Base-by-base conservation (phyloP, 1,139 yeast species). In the Eremothecium gossypii region DNA sequence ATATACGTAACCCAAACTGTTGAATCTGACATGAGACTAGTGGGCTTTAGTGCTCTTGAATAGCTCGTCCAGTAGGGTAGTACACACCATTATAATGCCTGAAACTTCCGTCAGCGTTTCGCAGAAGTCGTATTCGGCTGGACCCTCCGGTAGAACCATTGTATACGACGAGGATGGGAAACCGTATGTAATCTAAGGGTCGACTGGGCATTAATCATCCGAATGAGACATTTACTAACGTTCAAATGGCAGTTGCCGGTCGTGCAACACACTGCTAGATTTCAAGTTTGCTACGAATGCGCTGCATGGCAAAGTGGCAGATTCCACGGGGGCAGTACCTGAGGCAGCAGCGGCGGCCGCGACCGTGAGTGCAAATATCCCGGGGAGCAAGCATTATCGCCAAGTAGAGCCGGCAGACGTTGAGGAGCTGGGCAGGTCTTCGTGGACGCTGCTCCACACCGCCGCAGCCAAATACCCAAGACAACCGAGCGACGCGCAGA, bases 381-480 rank as follows among this genome's bases (percentile, higher is more conserved):
- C 23, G 6, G 23, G 23, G 6, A 32, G 20, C 20, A 13, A 20
- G 23, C n/a, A n/a, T 23, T 66, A 68, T 41, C 50, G 68, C 4
- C 68, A 69, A 40, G 80, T 74, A 33, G 79, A 84, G 48, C 98
- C 98, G 1, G 91, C 97, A 0, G 97, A 87, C 64, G 93, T 83
- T 8, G 82, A 74, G 41, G 71, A 73, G 47, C 65, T 91, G 7
- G 99, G 99, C 1, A 70, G 79, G 42, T 76, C 95, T 0, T 79
- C 96, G 3, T 91, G 99, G 99, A 86, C 95, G 1, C 71, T 91
- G 37, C 68, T 91, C 36, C 99, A 91, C 56, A 74, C 95, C 0
- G 74, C 89, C 47, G 96, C 97, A 0, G 96, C 97, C 2, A 76
- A 76, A 13, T 93, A 86, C 56, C 97, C 98, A 0, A 79, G 73